Evolutionary conservation across 495 filamentous ascomycete species (phyloP), one percentile per base, ranked within the genome.

Genomic region (Penicillium malachiteum): DNA sequence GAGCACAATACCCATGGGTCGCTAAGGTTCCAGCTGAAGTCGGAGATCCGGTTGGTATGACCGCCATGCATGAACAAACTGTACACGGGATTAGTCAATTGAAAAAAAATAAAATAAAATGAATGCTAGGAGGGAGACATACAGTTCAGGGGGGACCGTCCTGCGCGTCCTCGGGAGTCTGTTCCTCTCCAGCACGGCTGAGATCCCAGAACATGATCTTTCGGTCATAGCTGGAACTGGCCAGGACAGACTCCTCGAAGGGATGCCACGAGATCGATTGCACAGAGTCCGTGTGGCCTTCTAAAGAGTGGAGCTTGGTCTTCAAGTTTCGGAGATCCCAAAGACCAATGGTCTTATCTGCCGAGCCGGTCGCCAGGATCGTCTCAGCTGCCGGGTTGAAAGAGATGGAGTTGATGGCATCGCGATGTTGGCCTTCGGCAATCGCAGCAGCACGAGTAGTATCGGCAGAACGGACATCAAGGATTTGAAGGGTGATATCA

Each of bases 51-150:
- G 68, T 96, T 96, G 13, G 93, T 99, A 74, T 97, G 95, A 18
- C 95, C 95, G 55, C 94, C 95, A 62, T 99, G 95, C 94, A 99
- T 99, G 70, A 99, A 99, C 12, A 96, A 75, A 44, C 88, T 91
- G 58, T 8, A 12, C 10, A 51, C 32, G 16, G 62, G 49, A 74
- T 67, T 41, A 52, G 57, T 30, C 53, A 21, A 33, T 43, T 12
- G 30, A 57, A 43, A 30, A 21, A 26, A 31, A 42, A 51, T 35
- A 30, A 49, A 46, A 43, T 14, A 42, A 13, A 47, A 45, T 14
- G 37, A 7, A 41, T 43, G 13, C 13, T 10, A n/a, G 14, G 1
- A 42, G 13, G 30, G 9, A 17, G 3, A 86, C 87, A 75, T 77
- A 92, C 88, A 99, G 79, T 70, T 99, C 95, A 39, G 95, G 94